Evolutionary conservation across 129 eudicot genomes (phyloP).

Genomic region (Ambrosia trifida): DNA sequence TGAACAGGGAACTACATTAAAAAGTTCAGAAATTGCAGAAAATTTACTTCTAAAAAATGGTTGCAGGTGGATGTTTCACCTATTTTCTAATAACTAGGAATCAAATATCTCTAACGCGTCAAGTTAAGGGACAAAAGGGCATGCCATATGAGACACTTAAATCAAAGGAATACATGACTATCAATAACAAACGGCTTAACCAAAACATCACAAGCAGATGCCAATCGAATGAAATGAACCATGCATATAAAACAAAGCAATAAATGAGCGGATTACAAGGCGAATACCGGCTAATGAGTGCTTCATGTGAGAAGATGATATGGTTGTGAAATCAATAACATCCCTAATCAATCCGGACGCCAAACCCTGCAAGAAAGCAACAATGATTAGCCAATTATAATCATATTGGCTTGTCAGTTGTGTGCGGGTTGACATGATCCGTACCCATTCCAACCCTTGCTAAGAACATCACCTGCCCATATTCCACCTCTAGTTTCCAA

Average conservation of each 20-base stretch:
- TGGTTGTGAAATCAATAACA: slow-evolving; percentile 91
- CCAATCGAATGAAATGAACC: background rate
- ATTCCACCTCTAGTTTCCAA: no score
- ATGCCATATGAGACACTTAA: no score
- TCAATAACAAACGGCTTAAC: no score
- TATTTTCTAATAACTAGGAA: background rate
- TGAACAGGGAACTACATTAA: slow-evolving; percentile 75
- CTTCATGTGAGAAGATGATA: slow-evolving; percentile 81
- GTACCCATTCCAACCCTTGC: no score
- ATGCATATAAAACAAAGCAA: background rate
- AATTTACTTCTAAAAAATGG: background rate
- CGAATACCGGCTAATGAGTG: slow-evolving; percentile 90
- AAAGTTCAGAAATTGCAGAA: background rate
- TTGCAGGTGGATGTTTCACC: no score
- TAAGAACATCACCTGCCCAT: no score
- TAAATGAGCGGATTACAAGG: slow-evolving; percentile 51
- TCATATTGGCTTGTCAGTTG: background rate
- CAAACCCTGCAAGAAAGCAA: slow-evolving; percentile 60
- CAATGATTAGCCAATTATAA: slow-evolving; percentile 7
- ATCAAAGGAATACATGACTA: no score
- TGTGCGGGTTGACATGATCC: no score
- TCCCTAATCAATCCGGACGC: slow-evolving; percentile 88
- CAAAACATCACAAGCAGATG: background rate
- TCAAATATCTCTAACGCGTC: background rate
- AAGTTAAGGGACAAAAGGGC: background rate